phyloP scores from a whole-genome alignment of 1,284 basidiomycete genomes.

The Cutaneotrichosporon sp. region DNA sequence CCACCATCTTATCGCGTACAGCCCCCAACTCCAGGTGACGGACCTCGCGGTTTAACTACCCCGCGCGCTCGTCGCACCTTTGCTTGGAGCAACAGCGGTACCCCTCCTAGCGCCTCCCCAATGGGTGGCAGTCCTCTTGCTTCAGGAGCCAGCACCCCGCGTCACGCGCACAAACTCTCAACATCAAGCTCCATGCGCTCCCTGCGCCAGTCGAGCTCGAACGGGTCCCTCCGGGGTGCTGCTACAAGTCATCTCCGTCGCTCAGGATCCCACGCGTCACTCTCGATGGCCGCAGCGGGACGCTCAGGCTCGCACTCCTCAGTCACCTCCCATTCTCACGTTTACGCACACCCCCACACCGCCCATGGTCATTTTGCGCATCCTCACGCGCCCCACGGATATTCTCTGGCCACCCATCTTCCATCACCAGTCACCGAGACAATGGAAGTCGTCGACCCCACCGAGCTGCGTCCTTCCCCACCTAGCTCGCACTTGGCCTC shows the following conservation, averaged over 20 bases:
- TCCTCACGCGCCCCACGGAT: not conserved
- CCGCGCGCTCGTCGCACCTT: not conserved
- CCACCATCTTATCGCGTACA: not conserved
- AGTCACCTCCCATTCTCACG: not conserved
- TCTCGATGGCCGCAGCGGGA: not conserved
- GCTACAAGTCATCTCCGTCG: too few relatives aligned
- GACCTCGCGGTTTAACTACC: not conserved
- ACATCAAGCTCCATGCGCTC: not conserved
- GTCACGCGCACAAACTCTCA: not conserved
- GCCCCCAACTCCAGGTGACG: not conserved
- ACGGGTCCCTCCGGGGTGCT: not conserved
- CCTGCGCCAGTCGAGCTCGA: conserved; percentile 1
- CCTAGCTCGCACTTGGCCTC: not conserved
- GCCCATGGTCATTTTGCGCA: too few relatives aligned
- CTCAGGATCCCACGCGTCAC: not conserved
- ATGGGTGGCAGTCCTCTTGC: not conserved
- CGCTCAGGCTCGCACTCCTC: not conserved
- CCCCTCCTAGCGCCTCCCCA: not conserved
- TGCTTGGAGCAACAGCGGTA: not conserved
- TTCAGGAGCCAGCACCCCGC: not conserved
- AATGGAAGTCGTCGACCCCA: not conserved
- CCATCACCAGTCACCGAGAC: not conserved
- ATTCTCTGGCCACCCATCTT: not conserved
- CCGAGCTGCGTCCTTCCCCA: not conserved
- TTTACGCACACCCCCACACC: too few relatives aligned